Evolutionary conservation across 257 asterid species (phyloP).

Genomic region (Fraxinus excelsior): DNA sequence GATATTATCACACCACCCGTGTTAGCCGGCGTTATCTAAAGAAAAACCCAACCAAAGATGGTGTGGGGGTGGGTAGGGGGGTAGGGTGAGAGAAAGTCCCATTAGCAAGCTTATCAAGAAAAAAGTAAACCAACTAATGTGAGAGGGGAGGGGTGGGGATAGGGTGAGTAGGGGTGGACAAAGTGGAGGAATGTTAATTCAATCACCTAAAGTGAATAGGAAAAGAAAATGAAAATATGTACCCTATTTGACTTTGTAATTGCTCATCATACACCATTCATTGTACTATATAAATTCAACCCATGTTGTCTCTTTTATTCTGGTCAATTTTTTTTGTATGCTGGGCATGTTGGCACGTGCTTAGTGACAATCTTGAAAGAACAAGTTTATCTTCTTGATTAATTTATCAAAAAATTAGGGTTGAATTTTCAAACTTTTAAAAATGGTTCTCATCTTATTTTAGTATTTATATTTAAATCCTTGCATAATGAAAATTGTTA

Average conservation of each 20-base stretch:
- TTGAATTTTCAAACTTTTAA: no score
- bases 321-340: constrained; percentile 32
- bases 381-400: neutral
- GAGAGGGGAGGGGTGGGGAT: neutral
- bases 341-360: constrained; percentile 11
- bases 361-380: neutral
- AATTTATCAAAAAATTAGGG: no score
- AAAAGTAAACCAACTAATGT: neutral
- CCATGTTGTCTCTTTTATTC: constrained; percentile 47
- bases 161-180: constrained; percentile 47
- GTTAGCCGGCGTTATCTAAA: no score
- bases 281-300: constrained; percentile 39
- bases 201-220: constrained; percentile 48
- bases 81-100: constrained; percentile 61
- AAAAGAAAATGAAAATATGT: constrained; percentile 8
- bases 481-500: no score
- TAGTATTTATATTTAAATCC: no score
- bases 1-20: no score
- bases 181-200: constrained; percentile 79
- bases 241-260: constrained; percentile 51
- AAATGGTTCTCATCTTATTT: no score
- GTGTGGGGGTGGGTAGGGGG: neutral
- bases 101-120: constrained; percentile 2
- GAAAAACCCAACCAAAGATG: neutral
- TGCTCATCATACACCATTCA: constrained; percentile 53